Evolutionary conservation across 1,284 basidiomycete genomes (phyloP), one percentile per base, ranked within the genome.

Genomic region (Tilletia horrida): DNA sequence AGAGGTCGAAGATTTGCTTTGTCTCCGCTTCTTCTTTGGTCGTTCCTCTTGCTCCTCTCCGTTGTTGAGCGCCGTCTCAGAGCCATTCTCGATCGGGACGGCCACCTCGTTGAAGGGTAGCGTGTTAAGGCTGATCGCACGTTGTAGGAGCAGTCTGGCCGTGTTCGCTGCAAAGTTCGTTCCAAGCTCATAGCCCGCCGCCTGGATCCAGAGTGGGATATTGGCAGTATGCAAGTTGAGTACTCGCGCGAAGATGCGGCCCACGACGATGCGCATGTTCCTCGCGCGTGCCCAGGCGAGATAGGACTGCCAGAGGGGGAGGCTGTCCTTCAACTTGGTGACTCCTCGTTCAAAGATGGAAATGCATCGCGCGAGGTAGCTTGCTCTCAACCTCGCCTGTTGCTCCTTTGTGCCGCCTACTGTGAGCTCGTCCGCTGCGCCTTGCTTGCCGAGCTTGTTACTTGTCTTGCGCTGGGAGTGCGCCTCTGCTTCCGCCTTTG

Each of bases 281-380:
- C 91, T 88, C 57, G 87, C 86, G 80, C 91, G 89, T 1, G 92
- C 92, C 44, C 91, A 87, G 69, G 90, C 86, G 67, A 95, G 88
- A 79, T 96, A 96, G 69, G 92, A 89, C 63, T 91, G 84, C 93
- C 93, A 97, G 0, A 93, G 85, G 1, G 86, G 88, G 4, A 95
- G 85, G 77, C 96, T 93, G 18, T 87, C 87, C 77, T 92, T 92
- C 86, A 96, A 95, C 80, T 90, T 91, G 81, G 87, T 89, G 18
- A 94, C 86, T 2, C 91, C 91, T 27, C 93, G 88, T 82, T 96
- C 92, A 74, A 93, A 92, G 73, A 96, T 92, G 76, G 91, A 89
- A 80, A 92, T 89, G 76, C 92, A 90, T 72, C 92, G 84, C 87
- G 85, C 47, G 86, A 87, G 29, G 83, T 69, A 71, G 7, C 68